Percentiles rank a stretch among this genome's conserved stretches.
phyloP scores from a whole-genome alignment of 208 protist species.

The Strigomonas culicis region DNA sequence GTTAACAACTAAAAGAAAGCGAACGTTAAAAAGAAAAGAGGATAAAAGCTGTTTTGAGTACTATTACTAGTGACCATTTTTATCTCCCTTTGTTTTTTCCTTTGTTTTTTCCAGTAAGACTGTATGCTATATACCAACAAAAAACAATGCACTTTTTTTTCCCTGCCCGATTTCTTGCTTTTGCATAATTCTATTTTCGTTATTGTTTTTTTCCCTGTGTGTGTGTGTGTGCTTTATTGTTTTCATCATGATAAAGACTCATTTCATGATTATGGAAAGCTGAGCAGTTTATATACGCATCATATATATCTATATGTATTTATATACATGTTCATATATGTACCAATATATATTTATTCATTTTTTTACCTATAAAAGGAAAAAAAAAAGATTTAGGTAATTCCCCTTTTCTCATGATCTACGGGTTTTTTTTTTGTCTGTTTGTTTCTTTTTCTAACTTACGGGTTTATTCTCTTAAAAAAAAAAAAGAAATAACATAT shows the following conservation, averaged over 20 bases:
- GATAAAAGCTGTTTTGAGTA: background rate
- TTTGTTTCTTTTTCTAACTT: slow-evolving; percentile 13
- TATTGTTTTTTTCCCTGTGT: slow-evolving; percentile 5
- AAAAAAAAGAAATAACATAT: background rate
- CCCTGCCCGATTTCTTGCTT: background rate
- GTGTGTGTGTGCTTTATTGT: no score
- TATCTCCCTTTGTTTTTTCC: no score
- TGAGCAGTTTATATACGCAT: slow-evolving; percentile 4
- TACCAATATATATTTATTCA: slow-evolving; percentile 1
- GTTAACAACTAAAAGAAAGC: background rate
- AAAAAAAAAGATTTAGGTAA: background rate
- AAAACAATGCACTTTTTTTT: slow-evolving; percentile 5
- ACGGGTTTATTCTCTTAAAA: background rate
- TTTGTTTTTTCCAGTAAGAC: slow-evolving; percentile 1
- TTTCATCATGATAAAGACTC: no score
- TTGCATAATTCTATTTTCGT: background rate
- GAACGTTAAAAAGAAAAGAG: background rate
- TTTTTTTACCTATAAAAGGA: slow-evolving; percentile 1
- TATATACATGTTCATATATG: background rate
- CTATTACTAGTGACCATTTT: background rate
- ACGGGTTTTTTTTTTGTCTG: background rate
- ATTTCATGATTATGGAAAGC: no score
- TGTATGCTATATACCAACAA: background rate
- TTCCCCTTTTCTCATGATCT: background rate
- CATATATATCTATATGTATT: slow-evolving; percentile 1